Evolutionary conservation across 306 rosid species (phyloP).

Genomic region (Herpetospermum pedunculosum): DNA sequence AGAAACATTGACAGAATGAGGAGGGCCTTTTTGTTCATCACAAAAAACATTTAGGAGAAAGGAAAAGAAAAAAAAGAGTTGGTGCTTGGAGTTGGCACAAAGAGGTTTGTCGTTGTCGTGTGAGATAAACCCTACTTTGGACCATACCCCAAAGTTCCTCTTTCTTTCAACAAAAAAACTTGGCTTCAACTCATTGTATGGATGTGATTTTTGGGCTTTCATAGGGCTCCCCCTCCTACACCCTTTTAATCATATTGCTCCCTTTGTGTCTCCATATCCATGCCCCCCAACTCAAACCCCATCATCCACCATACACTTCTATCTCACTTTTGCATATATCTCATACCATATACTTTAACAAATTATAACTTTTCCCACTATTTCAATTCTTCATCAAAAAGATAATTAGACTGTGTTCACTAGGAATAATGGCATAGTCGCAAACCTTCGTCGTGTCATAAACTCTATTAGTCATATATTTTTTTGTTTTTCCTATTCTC

Average conservation of each 20-base stretch:
- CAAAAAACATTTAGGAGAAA: background rate
- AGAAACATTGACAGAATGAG: background rate
- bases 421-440: no score
- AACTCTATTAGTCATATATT: no score
- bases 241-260: conserved; percentile 5
- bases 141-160: conserved; percentile 4
- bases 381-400: background rate
- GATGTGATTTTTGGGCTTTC: background rate
- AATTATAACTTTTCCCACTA: background rate
- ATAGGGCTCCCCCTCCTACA: background rate
- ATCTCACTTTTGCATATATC: background rate
- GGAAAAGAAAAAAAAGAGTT: background rate
- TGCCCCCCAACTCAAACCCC: background rate
- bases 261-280: background rate
- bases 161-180: background rate
- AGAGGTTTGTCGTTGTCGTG: conserved; percentile 6
- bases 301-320: background rate
- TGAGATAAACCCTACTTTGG: conserved; percentile 9
- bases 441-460: no score
- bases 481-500: no score
- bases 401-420: background rate
- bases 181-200: conserved; percentile 6
- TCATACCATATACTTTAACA: background rate
- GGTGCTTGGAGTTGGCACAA: conserved; percentile 1
- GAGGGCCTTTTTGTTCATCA: conserved; percentile 1